Evolutionary conservation across 2,329 filamentous ascomycete species (phyloP).

Genomic region (Fusarium lyarnte): DNA sequence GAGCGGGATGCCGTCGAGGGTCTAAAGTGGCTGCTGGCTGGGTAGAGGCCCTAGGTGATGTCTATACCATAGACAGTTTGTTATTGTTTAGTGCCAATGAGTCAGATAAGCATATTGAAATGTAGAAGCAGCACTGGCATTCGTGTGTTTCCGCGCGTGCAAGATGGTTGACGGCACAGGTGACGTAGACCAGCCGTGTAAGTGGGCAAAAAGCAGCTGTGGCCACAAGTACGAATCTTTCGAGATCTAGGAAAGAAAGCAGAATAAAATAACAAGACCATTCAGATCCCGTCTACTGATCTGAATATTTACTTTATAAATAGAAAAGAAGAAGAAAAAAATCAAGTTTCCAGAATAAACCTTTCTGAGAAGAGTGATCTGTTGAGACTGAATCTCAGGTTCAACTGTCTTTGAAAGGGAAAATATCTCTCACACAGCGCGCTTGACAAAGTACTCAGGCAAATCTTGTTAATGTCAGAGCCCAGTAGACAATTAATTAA

Average conservation of each 20-base stretch:
- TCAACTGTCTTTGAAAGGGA: neutral
- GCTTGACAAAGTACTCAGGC: neutral
- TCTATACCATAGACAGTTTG: neutral
- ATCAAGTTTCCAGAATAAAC: neutral
- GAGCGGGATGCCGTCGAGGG: slow-evolving; percentile 32
- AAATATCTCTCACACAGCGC: neutral
- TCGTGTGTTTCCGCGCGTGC: neutral
- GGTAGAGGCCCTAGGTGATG: neutral
- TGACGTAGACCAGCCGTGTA: slow-evolving; percentile 33
- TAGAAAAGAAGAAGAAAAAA: neutral
- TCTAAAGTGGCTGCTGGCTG: slow-evolving; percentile 38
- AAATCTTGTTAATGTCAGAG: neutral
- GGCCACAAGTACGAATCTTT: neutral
- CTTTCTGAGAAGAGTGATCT: neutral
- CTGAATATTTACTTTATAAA: neutral
- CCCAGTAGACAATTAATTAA: neutral
- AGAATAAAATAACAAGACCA: neutral
- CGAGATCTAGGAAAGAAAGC: neutral
- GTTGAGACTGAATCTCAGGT: neutral
- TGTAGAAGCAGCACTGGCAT: neutral
- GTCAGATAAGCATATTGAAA: neutral
- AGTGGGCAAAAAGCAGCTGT: slow-evolving; percentile 8
- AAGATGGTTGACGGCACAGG: neutral
- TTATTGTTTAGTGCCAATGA: neutral
- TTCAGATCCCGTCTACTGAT: no score